Base-by-base conservation (phyloP, 257 asterid genomes). In the Solanum habrochaites region DNA sequence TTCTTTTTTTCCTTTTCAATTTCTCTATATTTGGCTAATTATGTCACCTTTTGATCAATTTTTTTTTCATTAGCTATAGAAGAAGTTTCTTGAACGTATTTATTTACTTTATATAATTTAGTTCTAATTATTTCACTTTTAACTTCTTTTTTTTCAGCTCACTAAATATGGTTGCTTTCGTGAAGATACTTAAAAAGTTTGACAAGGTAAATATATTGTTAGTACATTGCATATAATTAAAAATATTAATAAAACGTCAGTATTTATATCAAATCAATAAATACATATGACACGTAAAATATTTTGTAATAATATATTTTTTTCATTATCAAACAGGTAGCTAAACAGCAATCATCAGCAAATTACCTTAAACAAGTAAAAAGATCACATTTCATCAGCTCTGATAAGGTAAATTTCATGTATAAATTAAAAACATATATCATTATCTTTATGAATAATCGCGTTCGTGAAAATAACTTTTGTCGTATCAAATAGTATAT, bases 141-240 rank as follows among this genome's bases (percentile, higher is more conserved):
- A 37, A 40, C 6, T 15, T 8, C n/a, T n/a, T 23, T 45, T 31
- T 82, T 86, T 89, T 89, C 96, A 95, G 99, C 92, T 95, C 98
- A 35, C 85, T 97, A 31, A 97, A 97, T 81, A 94, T 96, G 99
- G 91, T 93, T 88, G 99, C 99, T 78, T 97, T 97, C 91, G 93
- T 90, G 31, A 97, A 97, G 90, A 97, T 97, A 64, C 98, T 97
- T 73, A 97, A 97, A 93, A 97, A 97, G 87, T 97, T 95, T 84
- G 99, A 96, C 87, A 97, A 96, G 98, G 99, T 95, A 91, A 78
- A 60, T 60, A 21, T 60, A 40, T 2, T n/a, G 39, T 16, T 71
- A 70, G 77, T 67, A 14, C 11, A 67, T 29, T 73, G 0, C 18
- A 39, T 21, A 37, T 37, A 35, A 5, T 18, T 21, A 4, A 14